A percentile compares a stretch with the other conserved stretches of the same genome.
phyloP scores from a whole-genome alignment of 1,139 yeast species.

The Pichia sp. region DNA sequence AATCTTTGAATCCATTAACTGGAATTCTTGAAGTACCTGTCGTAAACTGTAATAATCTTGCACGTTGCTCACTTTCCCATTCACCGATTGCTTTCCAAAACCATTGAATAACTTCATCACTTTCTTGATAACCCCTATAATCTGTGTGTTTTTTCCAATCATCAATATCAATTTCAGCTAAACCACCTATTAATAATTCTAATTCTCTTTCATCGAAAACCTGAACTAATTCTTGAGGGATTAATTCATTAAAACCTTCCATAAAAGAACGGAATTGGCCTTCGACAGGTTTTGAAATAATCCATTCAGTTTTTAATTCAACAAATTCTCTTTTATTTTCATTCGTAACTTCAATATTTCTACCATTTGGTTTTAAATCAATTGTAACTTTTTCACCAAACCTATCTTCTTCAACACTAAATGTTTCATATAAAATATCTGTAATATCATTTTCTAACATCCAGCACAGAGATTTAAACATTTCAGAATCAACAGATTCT shows the following conservation, averaged over 20 bases:
- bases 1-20: constrained; percentile 95
- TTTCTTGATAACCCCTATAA: constrained; percentile 94
- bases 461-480: constrained; percentile 92
- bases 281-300: constrained; percentile 85
- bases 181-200: constrained; percentile 94
- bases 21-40: constrained; percentile 99
- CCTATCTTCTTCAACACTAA: constrained; percentile 92
- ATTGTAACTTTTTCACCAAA: constrained; percentile 90
- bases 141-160: constrained; percentile 99
- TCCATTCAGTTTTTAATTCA: constrained; percentile 94
- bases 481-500: constrained; percentile 99
- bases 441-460: constrained; percentile 91
- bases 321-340: constrained; percentile 94
- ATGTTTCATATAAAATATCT: constrained; percentile 77
- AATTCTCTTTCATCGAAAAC: constrained; percentile 97
- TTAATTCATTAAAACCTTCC: constrained; percentile 94
- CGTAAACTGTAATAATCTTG: constrained; percentile 89
- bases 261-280: constrained; percentile 94
- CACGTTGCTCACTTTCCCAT: constrained; percentile 97
- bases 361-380: constrained; percentile 85
- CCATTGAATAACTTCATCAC: constrained; percentile 96
- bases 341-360: constrained; percentile 84
- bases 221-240: constrained; percentile 92
- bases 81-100: constrained; percentile 92
- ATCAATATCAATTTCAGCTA: constrained; percentile 94